phyloP scores from a whole-genome alignment of 2,329 filamentous ascomycete genomes.

The Juglanconis oblonga region DNA sequence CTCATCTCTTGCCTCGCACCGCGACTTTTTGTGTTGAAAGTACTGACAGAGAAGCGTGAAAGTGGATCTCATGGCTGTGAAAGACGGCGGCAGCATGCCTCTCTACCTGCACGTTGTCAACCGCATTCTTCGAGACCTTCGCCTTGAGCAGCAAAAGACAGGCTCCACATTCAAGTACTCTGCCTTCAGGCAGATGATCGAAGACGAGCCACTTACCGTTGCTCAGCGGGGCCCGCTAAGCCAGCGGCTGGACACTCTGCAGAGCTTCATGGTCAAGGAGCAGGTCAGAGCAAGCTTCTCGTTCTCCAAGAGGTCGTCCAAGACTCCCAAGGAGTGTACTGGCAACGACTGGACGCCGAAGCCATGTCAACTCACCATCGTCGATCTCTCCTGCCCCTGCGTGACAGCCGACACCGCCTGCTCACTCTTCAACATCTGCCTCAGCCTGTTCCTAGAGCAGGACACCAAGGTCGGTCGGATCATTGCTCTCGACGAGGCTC shows the following conservation, averaged over 20 bases:
- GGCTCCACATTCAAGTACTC: slow-evolving; percentile 45
- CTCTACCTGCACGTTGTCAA: slow-evolving; percentile 40
- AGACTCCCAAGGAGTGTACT: slow-evolving; percentile 3
- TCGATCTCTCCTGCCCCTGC: slow-evolving; percentile 70
- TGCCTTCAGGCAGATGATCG: slow-evolving; percentile 40
- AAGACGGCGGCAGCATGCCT: neutral
- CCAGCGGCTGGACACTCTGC: slow-evolving; percentile 59
- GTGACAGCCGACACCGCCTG: slow-evolving; percentile 66
- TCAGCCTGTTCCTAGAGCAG: neutral
- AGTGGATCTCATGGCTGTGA: neutral
- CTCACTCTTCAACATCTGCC: slow-evolving; percentile 26
- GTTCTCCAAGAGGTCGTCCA: slow-evolving; percentile 27
- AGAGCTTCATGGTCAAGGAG: slow-evolving; percentile 55
- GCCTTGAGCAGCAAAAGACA: slow-evolving; percentile 39
- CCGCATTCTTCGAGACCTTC: slow-evolving; percentile 56
- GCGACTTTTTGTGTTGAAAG: neutral
- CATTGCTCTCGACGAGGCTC: slow-evolving; percentile 72
- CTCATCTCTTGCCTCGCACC: no score
- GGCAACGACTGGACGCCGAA: neutral
- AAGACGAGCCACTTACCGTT: slow-evolving; percentile 36
- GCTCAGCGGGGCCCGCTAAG: slow-evolving; percentile 54
- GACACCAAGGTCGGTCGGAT: slow-evolving; percentile 49
- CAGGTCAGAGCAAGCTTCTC: slow-evolving; percentile 11
- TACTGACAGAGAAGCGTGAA: neutral
- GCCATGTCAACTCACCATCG: slow-evolving; percentile 32